Evolutionary conservation across 1,284 basidiomycete species (phyloP), one percentile per base, ranked within the genome.

Genomic region (Trichosporon sp.): DNA sequence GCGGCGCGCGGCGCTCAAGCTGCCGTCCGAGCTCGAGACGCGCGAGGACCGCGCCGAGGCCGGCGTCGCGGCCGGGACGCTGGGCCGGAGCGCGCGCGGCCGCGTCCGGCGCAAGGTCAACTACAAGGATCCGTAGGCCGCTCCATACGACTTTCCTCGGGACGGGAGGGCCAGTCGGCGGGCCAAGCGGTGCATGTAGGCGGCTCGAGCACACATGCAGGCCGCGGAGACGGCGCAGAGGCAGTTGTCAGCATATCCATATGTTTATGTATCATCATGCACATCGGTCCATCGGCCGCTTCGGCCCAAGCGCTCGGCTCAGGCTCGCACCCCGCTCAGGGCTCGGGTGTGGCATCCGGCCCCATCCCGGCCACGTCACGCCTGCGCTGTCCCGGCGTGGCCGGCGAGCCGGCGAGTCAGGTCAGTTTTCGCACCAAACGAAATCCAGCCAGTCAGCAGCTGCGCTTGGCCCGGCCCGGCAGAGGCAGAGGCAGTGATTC

Each of bases 11-110:
- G 11, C 12, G 9, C 47, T 65, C 15, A 34, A 34, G 11, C 29
- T 65, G 23, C 44, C 64, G 13, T 42, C 63, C 31, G 64, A 65
- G 64, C 29, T 44, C 8, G 47, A 65, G 29, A 34, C 60, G 12
- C n/a, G 12, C n/a, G 34, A 62, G 60, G 23, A 58, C 29, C 27
- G 53, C 13, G 29, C 53, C 27, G 53, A 27, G 27, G 27, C 25
- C 8, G 53, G 27, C 12, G 27, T 58, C 13, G 53, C 53, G 27
- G 53, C 29, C 13, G 27, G 53, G 13, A 58, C 53, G 25, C 53
- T 58, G 3, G 53, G 25, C 12, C 53, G 53, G 13, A 29, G 53
- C 11, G 53, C 53, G 13, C 11, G 53, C 4, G 53, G 53, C 3
- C 12, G 53, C 13, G 53, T 58, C 25, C 12, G 53, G 27, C 13